phyloP scores from a whole-genome alignment of 148 eudicot genomes.

The Nepenthes gracilis region DNA sequence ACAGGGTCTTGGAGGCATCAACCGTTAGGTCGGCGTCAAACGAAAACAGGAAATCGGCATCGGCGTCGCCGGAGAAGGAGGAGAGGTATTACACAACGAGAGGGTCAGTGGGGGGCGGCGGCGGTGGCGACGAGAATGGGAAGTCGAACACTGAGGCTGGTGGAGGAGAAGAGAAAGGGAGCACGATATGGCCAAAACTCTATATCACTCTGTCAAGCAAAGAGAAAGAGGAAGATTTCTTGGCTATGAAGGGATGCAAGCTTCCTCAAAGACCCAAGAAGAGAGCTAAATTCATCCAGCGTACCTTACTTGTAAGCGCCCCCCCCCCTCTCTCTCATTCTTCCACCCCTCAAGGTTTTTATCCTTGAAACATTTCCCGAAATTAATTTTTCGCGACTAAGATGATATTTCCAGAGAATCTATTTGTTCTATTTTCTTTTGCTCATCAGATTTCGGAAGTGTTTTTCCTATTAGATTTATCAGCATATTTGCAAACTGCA shows the following conservation, averaged over 20 bases:
- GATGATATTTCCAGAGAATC: no score
- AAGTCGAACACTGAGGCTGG: slow-evolving; percentile 18
- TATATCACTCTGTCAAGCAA: slow-evolving; percentile 61
- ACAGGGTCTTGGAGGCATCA: slow-evolving; percentile 4
- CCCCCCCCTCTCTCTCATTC: neutral
- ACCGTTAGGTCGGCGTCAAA: slow-evolving; percentile 1
- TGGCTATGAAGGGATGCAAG: slow-evolving; percentile 97
- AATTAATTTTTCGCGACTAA: no score
- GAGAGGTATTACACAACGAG: slow-evolving; percentile 80
- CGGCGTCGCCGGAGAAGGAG: slow-evolving; percentile 65
- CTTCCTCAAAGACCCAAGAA: slow-evolving; percentile 98
- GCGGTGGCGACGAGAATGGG: slow-evolving; percentile 33
- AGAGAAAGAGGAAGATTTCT: slow-evolving; percentile 95
- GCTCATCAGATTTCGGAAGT: no score
- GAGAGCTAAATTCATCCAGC: slow-evolving; percentile 77
- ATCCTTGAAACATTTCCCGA: no score
- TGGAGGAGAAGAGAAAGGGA: slow-evolving; percentile 4
- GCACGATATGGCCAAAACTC: slow-evolving; percentile 70
- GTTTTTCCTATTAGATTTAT: no score
- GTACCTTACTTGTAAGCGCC: slow-evolving; percentile 54
- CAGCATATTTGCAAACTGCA: no score
- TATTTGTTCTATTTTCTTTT: no score
- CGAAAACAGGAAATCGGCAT: slow-evolving; percentile 15
- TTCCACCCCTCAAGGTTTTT: neutral
- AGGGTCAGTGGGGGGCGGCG: slow-evolving; percentile 36